Base-by-base conservation (phyloP, 1,139 yeast species). In the Hemisphaericaspora xylanilytica region DNA sequence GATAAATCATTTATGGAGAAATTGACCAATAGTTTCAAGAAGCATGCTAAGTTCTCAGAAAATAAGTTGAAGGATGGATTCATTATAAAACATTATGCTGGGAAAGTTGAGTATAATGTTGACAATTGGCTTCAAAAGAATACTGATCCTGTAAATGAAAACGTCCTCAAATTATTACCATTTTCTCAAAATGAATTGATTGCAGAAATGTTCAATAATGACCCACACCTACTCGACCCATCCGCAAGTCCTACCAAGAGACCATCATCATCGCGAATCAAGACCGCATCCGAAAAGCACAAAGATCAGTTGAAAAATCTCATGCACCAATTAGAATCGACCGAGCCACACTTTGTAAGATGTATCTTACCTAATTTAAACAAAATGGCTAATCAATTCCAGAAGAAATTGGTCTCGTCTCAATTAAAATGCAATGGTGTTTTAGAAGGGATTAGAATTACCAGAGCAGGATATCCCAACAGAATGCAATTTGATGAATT, bases 341-440 rank as follows among this genome's bases (percentile, higher is more conserved):
- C 98, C 0, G 94, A 87, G 53, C 98, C 99, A 2, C 98, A 92
- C 59, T 94, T 94, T 58, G 97, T 94, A 21, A 77, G 99, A 52
- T 94, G 99, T 60, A 94, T 94, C 40, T 69, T 94, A 35, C 99
- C 99, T 7, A 94, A 94, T 54, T 79, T 80, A 47, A 70, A 75
- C 28, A 90, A 92, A 56, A 72, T 71, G 42, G 81, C 97, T 0
- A 78, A 76, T 34, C 67, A 72, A 36, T 85, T 92, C 53, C 90
- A 89, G 52, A 87, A 85, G 52, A 67, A 64, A 22, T 66, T 94
- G 29, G 96, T 94, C 3, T 67, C 92, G 37, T 92, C 86, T 44
- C 99, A 94, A 62, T 71, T 94, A 44, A 74, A 97, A 46, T 94
- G 97, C 58, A 94, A 94, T 58, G 99, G 99, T 74, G 99, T 94